Base-by-base conservation (phyloP, 352 stramenopile genomes). In the Globisporangium megalacanthum region DNA sequence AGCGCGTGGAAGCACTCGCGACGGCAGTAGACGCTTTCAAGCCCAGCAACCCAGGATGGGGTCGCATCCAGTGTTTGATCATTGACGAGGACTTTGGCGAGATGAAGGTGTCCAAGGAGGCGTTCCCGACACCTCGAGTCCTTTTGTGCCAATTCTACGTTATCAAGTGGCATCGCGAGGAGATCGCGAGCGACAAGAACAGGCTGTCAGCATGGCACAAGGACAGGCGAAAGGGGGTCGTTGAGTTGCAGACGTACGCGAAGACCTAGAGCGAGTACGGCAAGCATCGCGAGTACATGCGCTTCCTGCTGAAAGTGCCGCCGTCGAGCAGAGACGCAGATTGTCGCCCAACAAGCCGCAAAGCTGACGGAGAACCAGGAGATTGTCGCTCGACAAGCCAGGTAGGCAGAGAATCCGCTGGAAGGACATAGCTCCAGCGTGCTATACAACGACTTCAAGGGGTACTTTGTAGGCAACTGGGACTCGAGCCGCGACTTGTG, bases 141-240 rank as follows among this genome's bases (percentile, higher is more conserved):
- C 25, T 29, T 29, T 29, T 29, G 25, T 29, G 25, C 4, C 25
- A 29, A 29, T 29, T 29, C 25, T 4, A 29, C 25, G 25, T 4
- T 1, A 29, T 29, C 25, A 29, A 29, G 25, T 29, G 25, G 25
- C 25, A 4, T 4, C 46, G 51, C 8, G 47, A 62, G 9, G 53
- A 63, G 17, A 51, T 72, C 13, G 41, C 53, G 2, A 39, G 22
- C 0, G n/a, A 58, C 0, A 35, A 60, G 0, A 66, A 71, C 52
- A 15, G 49, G 1, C 60, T 74, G 5, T 53, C 9, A 3, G 2
- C 60, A 5, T 70, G 57, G 62, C 52, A 68, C 19, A 68, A 70
- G 5, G 41, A 66, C 3, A 51, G 56, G 10, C 13, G 70, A 14
- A 10, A 47, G 6, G 49, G 47, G 2, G 20, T 61, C 0, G 14